phyloP scores from a whole-genome alignment of 345 rosid genomes.

The Limnanthes douglasii region DNA sequence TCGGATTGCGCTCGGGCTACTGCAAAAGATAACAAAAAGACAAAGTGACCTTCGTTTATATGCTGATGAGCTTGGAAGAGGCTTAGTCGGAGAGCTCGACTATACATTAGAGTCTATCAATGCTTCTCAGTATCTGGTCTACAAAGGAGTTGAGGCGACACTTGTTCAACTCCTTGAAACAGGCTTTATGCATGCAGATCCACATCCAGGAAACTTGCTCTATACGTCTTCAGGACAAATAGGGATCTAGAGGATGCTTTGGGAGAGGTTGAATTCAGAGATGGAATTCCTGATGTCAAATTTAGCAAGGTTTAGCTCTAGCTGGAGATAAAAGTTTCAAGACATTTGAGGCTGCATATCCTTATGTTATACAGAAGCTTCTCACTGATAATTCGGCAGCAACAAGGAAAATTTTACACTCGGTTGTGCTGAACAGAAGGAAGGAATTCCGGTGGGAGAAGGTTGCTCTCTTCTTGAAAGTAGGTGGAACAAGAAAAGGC shows the following conservation, averaged over 20 bases:
- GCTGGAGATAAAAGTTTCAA: conserved; percentile 69
- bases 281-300: conserved; percentile 87
- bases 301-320: conserved; percentile 85
- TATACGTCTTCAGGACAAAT: conserved; percentile 69
- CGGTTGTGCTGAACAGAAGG: conserved; percentile 64
- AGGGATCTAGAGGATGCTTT: conserved; percentile 82
- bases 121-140: conserved; percentile 73
- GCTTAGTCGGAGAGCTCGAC: conserved; percentile 89
- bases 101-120: conserved; percentile 78
- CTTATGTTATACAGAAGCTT: conserved; percentile 71
- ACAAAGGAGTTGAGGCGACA: conserved; percentile 82
- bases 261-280: conserved; percentile 68
- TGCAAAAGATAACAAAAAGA: conserved; percentile 82
- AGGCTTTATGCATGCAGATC: conserved; percentile 94
- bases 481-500: conserved; percentile 44
- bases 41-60: conserved; percentile 73
- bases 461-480: conserved; percentile 55
- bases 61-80: conserved; percentile 96
- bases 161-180: conserved; percentile 94
- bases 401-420: conserved; percentile 61
- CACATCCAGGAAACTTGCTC: conserved; percentile 93
- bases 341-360: conserved; percentile 94
- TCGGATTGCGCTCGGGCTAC: conserved; percentile 74
- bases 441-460: conserved; percentile 89
- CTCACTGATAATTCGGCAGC: conserved; percentile 66